phyloP scores from a whole-genome alignment of 306 rosid species.

The Quillaja saponaria region DNA sequence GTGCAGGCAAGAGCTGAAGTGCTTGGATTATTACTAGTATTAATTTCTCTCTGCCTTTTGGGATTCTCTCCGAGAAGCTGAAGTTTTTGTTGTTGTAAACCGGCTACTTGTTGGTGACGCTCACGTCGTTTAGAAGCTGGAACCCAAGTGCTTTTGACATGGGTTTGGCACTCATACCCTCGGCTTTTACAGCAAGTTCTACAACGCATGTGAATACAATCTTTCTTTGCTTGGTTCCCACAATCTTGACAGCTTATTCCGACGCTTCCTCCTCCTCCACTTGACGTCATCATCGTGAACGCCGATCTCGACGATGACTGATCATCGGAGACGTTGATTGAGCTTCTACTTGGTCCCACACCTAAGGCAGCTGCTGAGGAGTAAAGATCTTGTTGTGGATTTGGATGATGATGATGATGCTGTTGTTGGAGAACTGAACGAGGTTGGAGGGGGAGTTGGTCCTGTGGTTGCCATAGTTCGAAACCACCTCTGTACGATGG shows the following conservation, averaged over 20 bases:
- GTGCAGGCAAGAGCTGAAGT: conserved; percentile 52
- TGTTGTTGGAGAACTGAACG: conserved; percentile 49
- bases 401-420: conserved; percentile 15
- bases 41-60: conserved; percentile 52
- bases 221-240: conserved; percentile 95
- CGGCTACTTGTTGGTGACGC: conserved; percentile 50
- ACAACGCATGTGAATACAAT: conserved; percentile 80
- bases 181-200: conserved; percentile 95
- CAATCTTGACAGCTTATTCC: conserved; percentile 91
- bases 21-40: conserved; percentile 24
- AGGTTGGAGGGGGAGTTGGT: conserved; percentile 38
- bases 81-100: conserved; percentile 26
- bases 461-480: conserved; percentile 78
- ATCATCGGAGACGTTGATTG: conserved; percentile 52
- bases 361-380: conserved; percentile 58
- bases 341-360: conserved; percentile 58
- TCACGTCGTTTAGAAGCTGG: conserved; percentile 84
- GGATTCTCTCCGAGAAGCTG: conserved; percentile 41
- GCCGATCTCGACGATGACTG: conserved; percentile 62
- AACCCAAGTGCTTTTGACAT: conserved; percentile 91
- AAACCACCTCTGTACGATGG: conserved; percentile 59
- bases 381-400: conserved; percentile 63
- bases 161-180: conserved; percentile 82
- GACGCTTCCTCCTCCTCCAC: conserved; percentile 37
- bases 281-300: conserved; percentile 47